These are phyloP conservation scores for Trichoderma virens DNA, from an alignment of 495 filamentous ascomycete genomes.

Conservation along the genomic window DNA sequence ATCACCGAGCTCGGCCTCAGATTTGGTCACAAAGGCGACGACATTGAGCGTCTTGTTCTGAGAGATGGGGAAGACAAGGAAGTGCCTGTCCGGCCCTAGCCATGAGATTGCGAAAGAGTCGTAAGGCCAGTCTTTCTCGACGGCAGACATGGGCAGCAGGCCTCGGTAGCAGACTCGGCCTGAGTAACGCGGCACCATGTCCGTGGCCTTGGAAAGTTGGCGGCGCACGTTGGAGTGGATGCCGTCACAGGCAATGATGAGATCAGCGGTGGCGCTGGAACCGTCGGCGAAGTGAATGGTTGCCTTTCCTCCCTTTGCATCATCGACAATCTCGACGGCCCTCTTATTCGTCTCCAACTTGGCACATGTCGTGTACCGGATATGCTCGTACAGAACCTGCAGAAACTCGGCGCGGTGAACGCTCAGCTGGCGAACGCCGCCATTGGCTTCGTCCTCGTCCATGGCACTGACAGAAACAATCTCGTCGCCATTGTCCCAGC, in stretches of 20 bases:
- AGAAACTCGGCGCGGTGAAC: conserved; percentile 24
- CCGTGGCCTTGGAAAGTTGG: conserved; percentile 10
- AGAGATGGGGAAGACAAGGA: conserved; percentile 23
- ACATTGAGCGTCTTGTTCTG: conserved; percentile 21
- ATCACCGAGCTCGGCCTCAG: conserved; percentile 16
- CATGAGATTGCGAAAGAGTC: conserved; percentile 18
- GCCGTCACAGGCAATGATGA: conserved; percentile 37
- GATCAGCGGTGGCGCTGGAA: conserved; percentile 20
- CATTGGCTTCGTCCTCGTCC: conserved; percentile 10
- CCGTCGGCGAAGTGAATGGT: conserved; percentile 27
- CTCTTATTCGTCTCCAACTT: conserved; percentile 13
- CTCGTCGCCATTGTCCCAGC: conserved; percentile 21
- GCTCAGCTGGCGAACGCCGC: conserved; percentile 15
- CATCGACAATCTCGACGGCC: conserved; percentile 12
- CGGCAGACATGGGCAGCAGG: conserved; percentile 16
- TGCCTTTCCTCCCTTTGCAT: conserved; percentile 7
- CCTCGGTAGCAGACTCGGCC: conserved; percentile 23
- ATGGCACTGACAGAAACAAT: conserved; percentile 23
- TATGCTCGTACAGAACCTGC: conserved; percentile 14
- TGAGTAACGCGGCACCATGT: conserved; percentile 9
- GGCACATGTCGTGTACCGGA: conserved; percentile 18
- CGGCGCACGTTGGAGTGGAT: conserved; percentile 35
- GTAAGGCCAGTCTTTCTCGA: conserved; percentile 19
- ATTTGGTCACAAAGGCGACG: conserved; percentile 19
- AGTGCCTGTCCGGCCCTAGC: conserved; percentile 20